Conservation (phyloP, 768 basidiomycete species). For the Calocybe indica region DNA sequence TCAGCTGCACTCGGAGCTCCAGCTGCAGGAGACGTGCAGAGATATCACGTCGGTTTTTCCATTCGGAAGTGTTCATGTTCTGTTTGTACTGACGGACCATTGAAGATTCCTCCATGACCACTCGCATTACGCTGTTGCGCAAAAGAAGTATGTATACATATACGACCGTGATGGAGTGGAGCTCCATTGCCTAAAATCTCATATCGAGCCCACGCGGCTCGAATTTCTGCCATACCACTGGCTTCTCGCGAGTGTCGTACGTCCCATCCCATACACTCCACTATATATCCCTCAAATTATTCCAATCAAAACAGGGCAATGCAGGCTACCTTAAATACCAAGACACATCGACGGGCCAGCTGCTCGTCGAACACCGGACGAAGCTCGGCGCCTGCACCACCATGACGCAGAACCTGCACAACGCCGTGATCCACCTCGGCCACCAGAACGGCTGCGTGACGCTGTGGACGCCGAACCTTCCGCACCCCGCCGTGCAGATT, state of each 20-base stretch:
- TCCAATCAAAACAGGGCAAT: conserved; percentile 51
- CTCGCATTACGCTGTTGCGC: conserved; percentile 90
- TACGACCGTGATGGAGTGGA: conserved; percentile 95
- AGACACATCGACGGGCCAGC: conserved; percentile 89
- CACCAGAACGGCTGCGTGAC: conserved; percentile 96
- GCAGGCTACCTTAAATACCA: conserved; percentile 93
- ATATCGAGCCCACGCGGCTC: conserved; percentile 84
- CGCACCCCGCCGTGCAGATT: conserved; percentile 86
- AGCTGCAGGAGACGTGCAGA: conserved; percentile 83
- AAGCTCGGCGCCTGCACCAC: conserved; percentile 80
- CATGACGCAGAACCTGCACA: conserved; percentile 90
- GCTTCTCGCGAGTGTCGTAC: conserved; percentile 78
- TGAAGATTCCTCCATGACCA: conserved; percentile 87
- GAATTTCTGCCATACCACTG: conserved; percentile 96
- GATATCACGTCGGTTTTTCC: conserved; percentile 76
- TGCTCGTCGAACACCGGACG: conserved; percentile 84
- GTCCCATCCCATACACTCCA: conserved; percentile 20
- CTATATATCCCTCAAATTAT: not conserved
- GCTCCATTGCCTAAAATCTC: conserved; percentile 75
- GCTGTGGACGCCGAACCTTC: conserved; percentile 93
- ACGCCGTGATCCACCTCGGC: conserved; percentile 90
- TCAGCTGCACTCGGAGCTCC: conserved; percentile 79
- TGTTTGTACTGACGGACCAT: not conserved
- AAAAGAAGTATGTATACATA: conserved; percentile 93
- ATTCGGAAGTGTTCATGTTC: not conserved